phyloP scores from a whole-genome alignment of 768 basidiomycete species.

The Filobasidium wieringae region DNA sequence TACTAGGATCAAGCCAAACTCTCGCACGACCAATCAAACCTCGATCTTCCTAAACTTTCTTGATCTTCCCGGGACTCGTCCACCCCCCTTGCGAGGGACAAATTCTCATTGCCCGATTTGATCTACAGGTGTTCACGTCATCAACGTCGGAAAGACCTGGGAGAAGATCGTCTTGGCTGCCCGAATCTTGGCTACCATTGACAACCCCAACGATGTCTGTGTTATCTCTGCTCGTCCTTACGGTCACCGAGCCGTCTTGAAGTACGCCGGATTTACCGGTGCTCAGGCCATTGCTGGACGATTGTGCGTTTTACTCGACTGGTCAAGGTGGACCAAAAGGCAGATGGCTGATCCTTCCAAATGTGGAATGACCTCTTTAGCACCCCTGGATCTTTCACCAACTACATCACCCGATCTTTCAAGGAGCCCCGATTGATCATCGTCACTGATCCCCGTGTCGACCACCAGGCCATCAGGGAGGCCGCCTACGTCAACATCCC shows the following conservation, averaged over 20 bases:
- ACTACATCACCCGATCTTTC: conserved; percentile 99
- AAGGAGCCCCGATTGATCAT: conserved; percentile 98
- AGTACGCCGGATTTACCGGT: conserved; percentile 94
- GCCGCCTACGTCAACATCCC: conserved; percentile 99
- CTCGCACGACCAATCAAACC: no score
- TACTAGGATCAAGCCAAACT: no score
- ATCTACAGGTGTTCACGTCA: conserved; percentile 71
- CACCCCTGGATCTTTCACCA: conserved; percentile 97
- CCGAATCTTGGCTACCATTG: conserved; percentile 90
- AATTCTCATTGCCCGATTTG: no score
- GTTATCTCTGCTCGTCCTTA: conserved; percentile 97
- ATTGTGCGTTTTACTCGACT: conserved; percentile 42
- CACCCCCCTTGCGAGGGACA: no score
- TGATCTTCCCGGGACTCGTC: no score
- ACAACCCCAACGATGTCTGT: conserved; percentile 95
- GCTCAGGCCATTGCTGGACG: conserved; percentile 98
- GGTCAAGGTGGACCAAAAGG: background rate
- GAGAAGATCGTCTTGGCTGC: conserved; percentile 98
- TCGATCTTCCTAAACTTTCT: no score
- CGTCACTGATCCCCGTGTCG: conserved; percentile 97
- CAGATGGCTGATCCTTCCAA: background rate
- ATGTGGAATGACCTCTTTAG: background rate
- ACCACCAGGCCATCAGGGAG: conserved; percentile 99
- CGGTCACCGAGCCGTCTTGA: conserved; percentile 98
- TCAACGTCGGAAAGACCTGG: conserved; percentile 99